These are phyloP conservation scores for Thermothelomyces thermophilus DNA, from an alignment of 2,329 filamentous ascomycete species.

Conservation along the genomic window DNA sequence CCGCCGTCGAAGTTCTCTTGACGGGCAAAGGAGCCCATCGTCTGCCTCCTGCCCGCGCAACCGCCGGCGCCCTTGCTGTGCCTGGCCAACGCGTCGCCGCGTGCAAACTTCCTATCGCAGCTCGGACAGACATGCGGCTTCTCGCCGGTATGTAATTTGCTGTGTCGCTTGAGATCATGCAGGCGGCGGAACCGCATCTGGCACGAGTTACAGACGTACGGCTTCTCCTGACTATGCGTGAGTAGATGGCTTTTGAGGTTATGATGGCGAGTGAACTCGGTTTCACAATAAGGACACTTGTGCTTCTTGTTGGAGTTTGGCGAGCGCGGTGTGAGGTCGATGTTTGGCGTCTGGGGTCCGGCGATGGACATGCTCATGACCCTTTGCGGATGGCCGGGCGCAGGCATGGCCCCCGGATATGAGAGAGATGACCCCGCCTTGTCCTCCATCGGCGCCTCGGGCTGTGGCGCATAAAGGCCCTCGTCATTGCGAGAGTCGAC, in stretches of 20 bases:
- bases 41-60: slow-evolving; percentile 84
- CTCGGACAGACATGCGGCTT: slow-evolving; percentile 91
- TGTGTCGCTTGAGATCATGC: slow-evolving; percentile 92
- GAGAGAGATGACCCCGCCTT: slow-evolving; percentile 46
- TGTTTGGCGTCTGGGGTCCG: slow-evolving; percentile 14
- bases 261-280: slow-evolving; percentile 94
- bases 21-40: slow-evolving; percentile 73
- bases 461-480: slow-evolving; percentile 32
- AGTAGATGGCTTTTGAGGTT: slow-evolving; percentile 96
- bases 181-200: slow-evolving; percentile 85
- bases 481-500: slow-evolving; percentile 40
- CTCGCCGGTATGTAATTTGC: slow-evolving; percentile 94
- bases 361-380: slow-evolving; percentile 54
- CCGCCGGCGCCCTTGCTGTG: slow-evolving; percentile 95
- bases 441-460: slow-evolving; percentile 45
- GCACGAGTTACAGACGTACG: slow-evolving; percentile 90
- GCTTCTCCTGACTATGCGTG: slow-evolving; percentile 97
- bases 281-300: slow-evolving; percentile 93
- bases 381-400: slow-evolving; percentile 38
- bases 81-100: slow-evolving; percentile 87
- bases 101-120: slow-evolving; percentile 89
- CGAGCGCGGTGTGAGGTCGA: slow-evolving; percentile 22
- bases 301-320: slow-evolving; percentile 65
- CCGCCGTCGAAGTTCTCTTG: slow-evolving; percentile 63
- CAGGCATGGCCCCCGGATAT: slow-evolving; percentile 46